Evolutionary conservation across 2,329 filamentous ascomycete genomes (phyloP).

Genomic region (Kalaharituber pfeilii): DNA sequence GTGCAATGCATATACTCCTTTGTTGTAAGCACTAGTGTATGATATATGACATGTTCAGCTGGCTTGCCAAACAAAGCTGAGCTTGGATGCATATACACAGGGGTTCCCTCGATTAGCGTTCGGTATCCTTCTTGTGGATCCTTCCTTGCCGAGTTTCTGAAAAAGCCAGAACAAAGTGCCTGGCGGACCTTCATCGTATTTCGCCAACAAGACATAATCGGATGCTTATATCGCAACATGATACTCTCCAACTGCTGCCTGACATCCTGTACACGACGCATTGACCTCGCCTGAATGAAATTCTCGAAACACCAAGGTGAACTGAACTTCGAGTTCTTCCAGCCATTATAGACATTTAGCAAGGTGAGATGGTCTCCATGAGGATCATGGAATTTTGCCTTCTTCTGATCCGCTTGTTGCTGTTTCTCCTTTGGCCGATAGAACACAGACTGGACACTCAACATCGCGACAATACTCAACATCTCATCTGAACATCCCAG

Average conservation of each 20-base stretch:
- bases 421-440: slow-evolving; percentile 97
- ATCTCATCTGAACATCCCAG: slow-evolving; percentile 85
- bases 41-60: slow-evolving; percentile 90
- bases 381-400: slow-evolving; percentile 90
- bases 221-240: slow-evolving; percentile 78
- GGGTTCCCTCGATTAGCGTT: slow-evolving; percentile 85
- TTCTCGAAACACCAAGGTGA: slow-evolving; percentile 95
- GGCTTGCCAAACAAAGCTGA: slow-evolving; percentile 90
- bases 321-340: slow-evolving; percentile 69
- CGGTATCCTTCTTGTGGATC: slow-evolving; percentile 96
- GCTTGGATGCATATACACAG: slow-evolving; percentile 83
- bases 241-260: slow-evolving; percentile 82
- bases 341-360: slow-evolving; percentile 93
- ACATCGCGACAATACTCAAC: slow-evolving; percentile 85
- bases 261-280: slow-evolving; percentile 80
- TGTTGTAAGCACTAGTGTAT: slow-evolving; percentile 75
- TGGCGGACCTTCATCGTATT: slow-evolving; percentile 76
- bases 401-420: slow-evolving; percentile 89
- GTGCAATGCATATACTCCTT: slow-evolving; percentile 98
- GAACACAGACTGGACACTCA: slow-evolving; percentile 72
- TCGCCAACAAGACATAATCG: slow-evolving; percentile 65
- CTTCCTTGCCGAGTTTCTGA: slow-evolving; percentile 85
- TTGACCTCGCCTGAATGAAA: slow-evolving; percentile 82
- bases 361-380: slow-evolving; percentile 87
- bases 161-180: slow-evolving; percentile 83